These are phyloP conservation scores for Cryptococcus maquisensis DNA, from an alignment of 1,284 basidiomycete genomes.

Conservation along the genomic window DNA sequence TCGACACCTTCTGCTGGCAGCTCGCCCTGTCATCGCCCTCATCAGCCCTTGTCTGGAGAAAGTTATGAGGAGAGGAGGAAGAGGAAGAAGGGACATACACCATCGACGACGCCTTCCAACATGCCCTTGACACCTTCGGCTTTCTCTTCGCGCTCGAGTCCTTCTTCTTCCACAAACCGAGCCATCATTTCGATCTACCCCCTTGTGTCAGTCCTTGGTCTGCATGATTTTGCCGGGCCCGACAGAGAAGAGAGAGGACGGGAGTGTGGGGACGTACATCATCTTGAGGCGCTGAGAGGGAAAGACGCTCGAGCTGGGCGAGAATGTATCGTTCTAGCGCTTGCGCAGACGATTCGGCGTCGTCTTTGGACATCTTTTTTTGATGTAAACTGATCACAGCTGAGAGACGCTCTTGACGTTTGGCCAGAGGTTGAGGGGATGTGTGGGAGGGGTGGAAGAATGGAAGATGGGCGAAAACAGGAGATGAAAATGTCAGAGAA, in stretches of 20 bases:
- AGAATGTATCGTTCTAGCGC: conserved; percentile 42
- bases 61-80: background rate
- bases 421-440: too few relatives aligned
- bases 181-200: conserved; percentile 46
- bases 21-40: conserved; percentile 20
- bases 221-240: background rate
- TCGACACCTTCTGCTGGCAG: conserved; percentile 29
- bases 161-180: conserved; percentile 48
- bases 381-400: too few relatives aligned
- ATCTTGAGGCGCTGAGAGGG: conserved; percentile 35
- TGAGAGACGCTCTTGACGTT: too few relatives aligned
- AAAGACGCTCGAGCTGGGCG: conserved; percentile 28
- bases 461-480: too few relatives aligned
- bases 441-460: too few relatives aligned
- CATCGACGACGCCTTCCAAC: conserved; percentile 46
- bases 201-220: background rate
- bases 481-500: too few relatives aligned
- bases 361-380: too few relatives aligned
- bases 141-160: conserved; percentile 45
- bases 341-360: conserved; percentile 30
- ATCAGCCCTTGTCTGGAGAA: background rate
- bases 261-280: conserved; percentile 28
- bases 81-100: conserved; percentile 13
- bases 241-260: too few relatives aligned
- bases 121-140: conserved; percentile 47